Evolutionary conservation across 1,284 basidiomycete genomes (phyloP), one percentile per base, ranked within the genome.

Genomic region (Rhodotorula mucilaginosa): DNA sequence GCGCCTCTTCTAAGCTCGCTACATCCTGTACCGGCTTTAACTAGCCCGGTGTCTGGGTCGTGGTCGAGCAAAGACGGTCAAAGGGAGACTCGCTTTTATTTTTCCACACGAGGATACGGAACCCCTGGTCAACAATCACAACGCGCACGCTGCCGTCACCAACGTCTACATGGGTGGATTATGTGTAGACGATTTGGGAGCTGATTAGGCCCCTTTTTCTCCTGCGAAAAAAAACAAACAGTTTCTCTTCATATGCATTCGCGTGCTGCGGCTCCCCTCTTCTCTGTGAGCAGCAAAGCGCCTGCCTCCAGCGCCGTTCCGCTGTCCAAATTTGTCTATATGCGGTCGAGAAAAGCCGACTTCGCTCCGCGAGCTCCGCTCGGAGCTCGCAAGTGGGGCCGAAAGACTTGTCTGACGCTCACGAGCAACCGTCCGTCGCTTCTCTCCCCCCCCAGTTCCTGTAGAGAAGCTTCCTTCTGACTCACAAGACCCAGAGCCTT

Each of bases 131-230:
- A 65, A 58, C 64, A 68, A 64, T 52, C 57, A 52, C 52, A 52
- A 56, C 63, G 66, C 67, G 70, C 64, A 68, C 70, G 67, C 70
- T 71, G 67, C 70, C 61, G 67, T 68, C 56, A 71, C 70, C 70
- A 71, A 71, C 70, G 64, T 57, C 66, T 68, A 64, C 54, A 56
- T 56, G 26, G 54, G 64, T 44, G 46, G 21, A 19, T 31, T 65
- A 46, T 47, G 19, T 21, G 61, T 63, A 65, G 70, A 49, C 61
- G 70, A 65, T 57, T 71, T 71, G 70, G 70, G 67, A 71, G 70
- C 70, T 71, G 70, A 64, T 56, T n/a, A 46, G 29, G 44, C 44
- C 26, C 48, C 58, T 60, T 52, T 49, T 49, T 48, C 54, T 19
- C 34, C 47, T 65, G 29, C n/a, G 21, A 12, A 21, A 56, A 54